These are phyloP conservation scores for Termitomyces eurrhizus DNA, from an alignment of 768 basidiomycete species.

Conservation along the genomic window DNA sequence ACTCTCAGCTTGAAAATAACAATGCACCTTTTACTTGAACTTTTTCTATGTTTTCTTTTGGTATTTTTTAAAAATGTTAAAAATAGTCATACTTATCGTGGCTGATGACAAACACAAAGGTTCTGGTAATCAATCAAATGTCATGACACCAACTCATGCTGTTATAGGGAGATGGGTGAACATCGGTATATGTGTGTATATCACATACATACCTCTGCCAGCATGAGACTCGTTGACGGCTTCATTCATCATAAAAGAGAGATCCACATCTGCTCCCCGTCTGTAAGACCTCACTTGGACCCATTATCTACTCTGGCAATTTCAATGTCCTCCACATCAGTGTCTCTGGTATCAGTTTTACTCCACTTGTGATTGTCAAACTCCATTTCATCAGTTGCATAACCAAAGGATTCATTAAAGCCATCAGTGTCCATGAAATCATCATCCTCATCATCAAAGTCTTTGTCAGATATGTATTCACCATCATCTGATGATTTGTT, in stretches of 20 bases:
- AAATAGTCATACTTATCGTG: no score
- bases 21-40: no score
- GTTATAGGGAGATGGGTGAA: no score
- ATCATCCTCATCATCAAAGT: slow-evolving; percentile 51
- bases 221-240: no score
- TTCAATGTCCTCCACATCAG: slow-evolving; percentile 17
- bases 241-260: neutral
- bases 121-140: no score
- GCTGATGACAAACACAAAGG: no score
- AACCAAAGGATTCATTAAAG: slow-evolving; percentile 34
- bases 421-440: slow-evolving; percentile 40
- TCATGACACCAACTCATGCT: slow-evolving; percentile 1
- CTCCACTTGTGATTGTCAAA: slow-evolving; percentile 19
- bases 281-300: slow-evolving; percentile 39
- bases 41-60: no score
- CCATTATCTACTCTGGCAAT: slow-evolving; percentile 21
- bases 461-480: slow-evolving; percentile 55
- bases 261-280: slow-evolving; percentile 29
- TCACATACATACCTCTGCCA: no score
- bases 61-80: no score
- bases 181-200: no score
- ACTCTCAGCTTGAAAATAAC: no score
- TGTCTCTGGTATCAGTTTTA: slow-evolving; percentile 14
- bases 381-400: slow-evolving; percentile 38
- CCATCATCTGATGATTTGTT: slow-evolving; percentile 65